Percentiles rank a stretch among this genome's conserved stretches.
phyloP scores from a whole-genome alignment of 495 filamentous ascomycete genomes.

The Ramalina intermedia region DNA sequence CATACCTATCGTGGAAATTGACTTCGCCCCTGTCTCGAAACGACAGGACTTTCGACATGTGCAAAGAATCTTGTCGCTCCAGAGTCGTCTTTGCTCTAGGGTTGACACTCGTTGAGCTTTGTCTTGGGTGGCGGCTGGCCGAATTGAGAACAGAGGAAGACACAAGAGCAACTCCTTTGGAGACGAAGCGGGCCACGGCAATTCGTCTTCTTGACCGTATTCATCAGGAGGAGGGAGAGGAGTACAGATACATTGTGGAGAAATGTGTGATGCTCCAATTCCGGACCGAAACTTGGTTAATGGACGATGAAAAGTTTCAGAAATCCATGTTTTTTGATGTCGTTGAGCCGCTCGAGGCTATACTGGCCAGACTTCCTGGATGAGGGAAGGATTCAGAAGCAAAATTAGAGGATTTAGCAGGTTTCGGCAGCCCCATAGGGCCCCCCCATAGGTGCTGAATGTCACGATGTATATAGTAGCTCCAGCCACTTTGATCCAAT shows the following conservation, averaged over 20 bases:
- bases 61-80: constrained; percentile 3
- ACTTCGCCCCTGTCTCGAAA: not conserved
- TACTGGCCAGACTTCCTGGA: not conserved
- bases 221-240: constrained; percentile 14
- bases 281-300: constrained; percentile 8
- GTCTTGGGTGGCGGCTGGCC: constrained; percentile 16
- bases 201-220: constrained; percentile 13
- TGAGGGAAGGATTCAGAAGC: not conserved
- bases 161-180: constrained; percentile 8
- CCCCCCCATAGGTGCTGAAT: too few species aligned
- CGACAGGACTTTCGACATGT: not conserved
- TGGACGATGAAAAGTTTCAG: constrained; percentile 16
- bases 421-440: too few species aligned
- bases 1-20: constrained; percentile 4
- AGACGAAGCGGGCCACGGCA: constrained; percentile 16
- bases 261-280: constrained; percentile 19
- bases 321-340: constrained; percentile 11
- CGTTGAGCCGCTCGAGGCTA: constrained; percentile 4
- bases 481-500: too few species aligned
- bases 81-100: constrained; percentile 20
- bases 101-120: constrained; percentile 22
- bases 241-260: constrained; percentile 20
- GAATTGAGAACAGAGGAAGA: constrained; percentile 14
- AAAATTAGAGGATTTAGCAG: not conserved
- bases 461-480: too few species aligned